Percentiles rank a stretch among this genome's conserved stretches.
phyloP scores from a whole-genome alignment of 768 basidiomycete genomes.

The Lactifluus subvellereus region DNA sequence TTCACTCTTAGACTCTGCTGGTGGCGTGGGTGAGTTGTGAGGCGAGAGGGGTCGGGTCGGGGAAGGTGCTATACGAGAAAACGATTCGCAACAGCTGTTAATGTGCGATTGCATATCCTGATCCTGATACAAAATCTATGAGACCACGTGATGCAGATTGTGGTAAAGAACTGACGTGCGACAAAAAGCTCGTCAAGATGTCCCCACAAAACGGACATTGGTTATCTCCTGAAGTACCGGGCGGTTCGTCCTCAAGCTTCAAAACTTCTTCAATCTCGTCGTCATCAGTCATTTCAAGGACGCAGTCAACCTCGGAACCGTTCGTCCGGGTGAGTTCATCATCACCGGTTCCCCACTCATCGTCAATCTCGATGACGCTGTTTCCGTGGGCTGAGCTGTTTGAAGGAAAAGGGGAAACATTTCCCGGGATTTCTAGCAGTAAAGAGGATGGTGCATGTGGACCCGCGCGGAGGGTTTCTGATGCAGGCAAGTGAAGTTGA shows the following conservation, averaged over 20 bases:
- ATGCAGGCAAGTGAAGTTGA: not conserved
- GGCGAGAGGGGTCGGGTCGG: constrained; percentile 1
- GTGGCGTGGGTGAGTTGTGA: constrained; percentile 21
- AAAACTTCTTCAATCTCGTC: constrained; percentile 30
- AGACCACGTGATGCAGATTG: constrained; percentile 11
- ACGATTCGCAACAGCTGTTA: constrained; percentile 49
- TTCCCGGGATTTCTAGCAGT: not conserved
- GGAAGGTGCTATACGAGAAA: constrained; percentile 12
- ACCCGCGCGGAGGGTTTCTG: not conserved
- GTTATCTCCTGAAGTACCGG: not conserved
- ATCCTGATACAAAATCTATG: constrained; percentile 33
- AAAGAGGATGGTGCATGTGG: not conserved
- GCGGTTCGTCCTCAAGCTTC: constrained; percentile 25
- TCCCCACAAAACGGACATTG: constrained; percentile 33
- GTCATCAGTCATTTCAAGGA: constrained; percentile 25
- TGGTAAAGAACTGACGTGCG: constrained; percentile 27
- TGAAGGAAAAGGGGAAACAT: not conserved
- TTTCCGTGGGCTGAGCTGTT: not conserved
- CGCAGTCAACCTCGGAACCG: constrained; percentile 28
- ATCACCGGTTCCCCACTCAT: constrained; percentile 68
- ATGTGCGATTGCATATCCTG: constrained; percentile 53
- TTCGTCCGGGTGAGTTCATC: constrained; percentile 47
- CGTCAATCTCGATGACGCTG: constrained; percentile 28
- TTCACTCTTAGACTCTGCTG: constrained; percentile 15
- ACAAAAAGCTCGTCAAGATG: constrained; percentile 27